Percentiles rank a stretch among this genome's conserved stretches.
Conservation (phyloP, 768 basidiomycete genomes). For the Dentipellis fragilis region DNA sequence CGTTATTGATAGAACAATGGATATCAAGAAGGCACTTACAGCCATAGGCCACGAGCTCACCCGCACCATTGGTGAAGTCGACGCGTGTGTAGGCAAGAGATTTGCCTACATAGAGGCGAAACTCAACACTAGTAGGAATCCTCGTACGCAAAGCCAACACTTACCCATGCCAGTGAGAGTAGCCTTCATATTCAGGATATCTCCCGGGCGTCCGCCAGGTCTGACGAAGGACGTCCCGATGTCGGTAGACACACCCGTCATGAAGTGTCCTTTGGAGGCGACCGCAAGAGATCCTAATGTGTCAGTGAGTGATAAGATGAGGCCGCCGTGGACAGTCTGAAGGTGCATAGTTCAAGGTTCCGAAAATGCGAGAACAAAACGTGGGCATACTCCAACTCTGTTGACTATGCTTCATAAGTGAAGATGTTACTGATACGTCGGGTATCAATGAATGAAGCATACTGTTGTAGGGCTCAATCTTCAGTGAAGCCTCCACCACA, state of each 20-base stretch:
- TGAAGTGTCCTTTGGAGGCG: constrained; percentile 70
- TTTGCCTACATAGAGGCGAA: constrained; percentile 39
- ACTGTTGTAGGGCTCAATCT: constrained; percentile 71
- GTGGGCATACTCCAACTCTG: constrained; percentile 54
- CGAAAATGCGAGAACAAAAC: neutral
- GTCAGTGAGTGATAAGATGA: constrained; percentile 75
- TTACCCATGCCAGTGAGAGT: constrained; percentile 62
- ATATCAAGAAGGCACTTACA: constrained; percentile 34
- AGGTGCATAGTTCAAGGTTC: neutral
- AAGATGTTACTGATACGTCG: neutral
- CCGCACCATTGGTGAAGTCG: constrained; percentile 58
- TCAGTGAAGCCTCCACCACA: constrained; percentile 55
- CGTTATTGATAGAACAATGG: neutral
- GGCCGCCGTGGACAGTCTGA: constrained; percentile 66
- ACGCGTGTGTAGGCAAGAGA: constrained; percentile 74
- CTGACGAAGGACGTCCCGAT: constrained; percentile 69
- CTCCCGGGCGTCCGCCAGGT: constrained; percentile 64
- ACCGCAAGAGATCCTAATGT: constrained; percentile 81
- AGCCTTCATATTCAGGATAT: constrained; percentile 54
- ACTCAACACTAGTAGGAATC: neutral
- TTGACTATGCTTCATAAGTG: constrained; percentile 42
- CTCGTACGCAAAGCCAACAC: neutral
- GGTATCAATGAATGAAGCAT: constrained; percentile 14
- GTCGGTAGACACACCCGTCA: constrained; percentile 85
- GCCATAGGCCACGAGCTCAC: constrained; percentile 73